Base-by-base conservation (phyloP, 176 grass and related monocot genomes). In the Juncus effusus region DNA sequence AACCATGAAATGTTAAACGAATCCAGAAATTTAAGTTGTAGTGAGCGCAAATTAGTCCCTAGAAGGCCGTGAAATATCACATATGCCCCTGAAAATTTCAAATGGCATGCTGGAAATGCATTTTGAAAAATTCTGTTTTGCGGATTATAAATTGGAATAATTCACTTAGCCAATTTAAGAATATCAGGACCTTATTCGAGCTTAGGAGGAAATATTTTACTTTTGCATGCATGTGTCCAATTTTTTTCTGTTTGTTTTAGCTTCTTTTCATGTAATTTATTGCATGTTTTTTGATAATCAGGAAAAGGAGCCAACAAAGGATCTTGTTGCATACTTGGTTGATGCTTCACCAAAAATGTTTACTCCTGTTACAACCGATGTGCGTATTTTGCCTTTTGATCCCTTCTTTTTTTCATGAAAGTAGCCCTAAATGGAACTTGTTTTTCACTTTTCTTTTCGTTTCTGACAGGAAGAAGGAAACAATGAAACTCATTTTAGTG, bases 301-400 rank as follows among this genome's bases (percentile, higher is more conserved):
- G 93, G 85, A 91, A 59, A 96, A 81, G 68, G 93, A 96, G 51
- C 61, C 82, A 6, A 88, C 86, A 47, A 96, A 96, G 74, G 87
- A 96, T 3, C 80, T 96, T 52, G 80, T 88, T 5, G 88, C 88
- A 39, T 96, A 96, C 75, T 83, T 96, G 68, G 54, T 96, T 4
- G 93, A 96, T 68, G 82, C 93, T n/a, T 96, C 93, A 14, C 93
- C 93, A 40, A 96, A 82, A 73, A 96, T 91, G 93, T 96, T 96
- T 74, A 69, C 69, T 13, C 75, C 85, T 1, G 62, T 66, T 7
- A 72, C 67, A 13, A 51, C 70, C 54, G 58, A 84, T 77, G 93
- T 92, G 80, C 52, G 81, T 52, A 39, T 51, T 4, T 51, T 54
- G 19, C 8, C 6, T 3, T 1, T 41, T 6, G 56, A 6, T 36